Evolutionary conservation across 2,329 filamentous ascomycete genomes (phyloP).

Genomic region (Ophiostoma populinum): DNA sequence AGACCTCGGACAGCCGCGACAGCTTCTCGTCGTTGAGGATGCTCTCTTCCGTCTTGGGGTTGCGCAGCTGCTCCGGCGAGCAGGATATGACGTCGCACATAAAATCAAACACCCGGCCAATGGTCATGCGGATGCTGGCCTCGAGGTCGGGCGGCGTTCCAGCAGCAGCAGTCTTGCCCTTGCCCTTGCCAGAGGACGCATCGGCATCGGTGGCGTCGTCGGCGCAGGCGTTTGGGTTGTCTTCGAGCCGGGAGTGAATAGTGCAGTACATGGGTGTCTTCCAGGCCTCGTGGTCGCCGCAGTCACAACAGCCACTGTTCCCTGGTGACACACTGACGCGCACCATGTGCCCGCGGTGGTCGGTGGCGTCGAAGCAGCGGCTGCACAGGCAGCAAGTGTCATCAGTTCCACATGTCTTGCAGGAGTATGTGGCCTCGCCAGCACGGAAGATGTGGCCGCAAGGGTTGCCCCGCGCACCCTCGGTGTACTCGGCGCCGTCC

Average conservation of each 20-base stretch:
- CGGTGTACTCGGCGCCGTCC: constrained; percentile 87
- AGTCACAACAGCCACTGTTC: constrained; percentile 54
- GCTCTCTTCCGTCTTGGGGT: constrained; percentile 66
- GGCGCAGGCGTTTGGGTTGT: constrained; percentile 21
- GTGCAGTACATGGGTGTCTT: constrained; percentile 73
- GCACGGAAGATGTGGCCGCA: constrained; percentile 96
- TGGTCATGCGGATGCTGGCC: constrained; percentile 66
- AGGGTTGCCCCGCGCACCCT: constrained; percentile 76
- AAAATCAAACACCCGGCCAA: constrained; percentile 76
- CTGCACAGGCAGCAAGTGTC: constrained; percentile 92
- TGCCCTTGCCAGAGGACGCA: constrained; percentile 26
- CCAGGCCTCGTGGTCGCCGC: constrained; percentile 92
- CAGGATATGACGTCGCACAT: constrained; percentile 97
- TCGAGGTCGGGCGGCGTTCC: constrained; percentile 58
- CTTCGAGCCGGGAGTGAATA: constrained; percentile 51
- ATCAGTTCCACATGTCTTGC: constrained; percentile 84
- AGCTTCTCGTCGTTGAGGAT: constrained; percentile 67
- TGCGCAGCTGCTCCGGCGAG: constrained; percentile 82
- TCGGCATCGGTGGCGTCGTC: constrained; percentile 11
- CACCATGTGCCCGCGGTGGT: constrained; percentile 86
- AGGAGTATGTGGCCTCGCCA: constrained; percentile 86
- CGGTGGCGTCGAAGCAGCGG: constrained; percentile 85
- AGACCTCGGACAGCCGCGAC: constrained; percentile 59
- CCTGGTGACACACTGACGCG: constrained; percentile 39
- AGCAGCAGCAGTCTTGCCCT: constrained; percentile 37